Percentiles rank a stretch among this genome's conserved stretches.
These are phyloP conservation scores for Talaromyces pinophilus DNA, from an alignment of 2,329 filamentous ascomycete genomes.

Conservation along the genomic window DNA sequence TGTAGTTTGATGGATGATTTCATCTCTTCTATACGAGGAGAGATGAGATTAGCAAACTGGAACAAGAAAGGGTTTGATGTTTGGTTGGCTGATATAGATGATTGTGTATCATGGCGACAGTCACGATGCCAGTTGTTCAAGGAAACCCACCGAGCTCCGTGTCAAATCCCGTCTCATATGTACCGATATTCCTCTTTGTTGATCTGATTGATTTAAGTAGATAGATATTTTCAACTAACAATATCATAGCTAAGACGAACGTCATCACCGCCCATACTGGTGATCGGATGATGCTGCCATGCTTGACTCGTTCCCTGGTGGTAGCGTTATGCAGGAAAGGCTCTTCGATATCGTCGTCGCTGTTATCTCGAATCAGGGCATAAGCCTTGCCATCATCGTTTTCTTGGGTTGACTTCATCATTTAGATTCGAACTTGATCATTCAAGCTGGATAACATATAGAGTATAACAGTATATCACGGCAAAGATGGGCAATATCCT, in stretches of 20 bases:
- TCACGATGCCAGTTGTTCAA: not conserved
- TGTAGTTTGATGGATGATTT: constrained; percentile 21
- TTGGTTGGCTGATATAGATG: not conserved
- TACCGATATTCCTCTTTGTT: not conserved
- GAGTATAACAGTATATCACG: not conserved
- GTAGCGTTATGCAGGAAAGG: not conserved
- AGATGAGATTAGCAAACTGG: not conserved
- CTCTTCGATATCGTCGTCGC: constrained; percentile 6
- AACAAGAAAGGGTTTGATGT: not conserved
- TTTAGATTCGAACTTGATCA: not conserved
- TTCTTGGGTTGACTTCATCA: not conserved
- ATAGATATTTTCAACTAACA: constrained; percentile 1
- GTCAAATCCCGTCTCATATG: constrained; percentile 9
- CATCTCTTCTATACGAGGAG: not conserved
- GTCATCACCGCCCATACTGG: not conserved
- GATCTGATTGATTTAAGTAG: not conserved
- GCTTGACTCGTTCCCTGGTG: not conserved
- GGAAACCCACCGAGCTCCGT: constrained; percentile 16
- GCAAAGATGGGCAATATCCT: not conserved
- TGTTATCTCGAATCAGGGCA: not conserved
- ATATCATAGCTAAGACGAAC: not conserved
- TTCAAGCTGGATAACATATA: not conserved
- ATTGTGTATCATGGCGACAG: too few species aligned
- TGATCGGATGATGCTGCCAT: not conserved
- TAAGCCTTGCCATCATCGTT: not conserved